phyloP scores from a whole-genome alignment of 768 basidiomycete genomes.

The Leccinellum rugosiceps region DNA sequence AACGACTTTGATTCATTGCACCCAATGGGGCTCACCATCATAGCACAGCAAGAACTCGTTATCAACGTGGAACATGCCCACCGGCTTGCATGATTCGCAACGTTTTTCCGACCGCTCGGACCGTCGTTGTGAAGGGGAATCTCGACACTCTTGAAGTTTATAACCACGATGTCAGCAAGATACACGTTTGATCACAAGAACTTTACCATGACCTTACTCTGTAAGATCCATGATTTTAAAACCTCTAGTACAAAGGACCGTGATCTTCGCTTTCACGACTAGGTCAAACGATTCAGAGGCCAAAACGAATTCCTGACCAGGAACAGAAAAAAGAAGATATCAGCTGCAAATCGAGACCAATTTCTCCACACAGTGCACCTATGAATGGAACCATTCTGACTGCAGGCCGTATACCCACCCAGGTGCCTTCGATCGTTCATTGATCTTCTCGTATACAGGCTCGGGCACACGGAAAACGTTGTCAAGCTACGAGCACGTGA shows the following conservation, averaged over 20 bases:
- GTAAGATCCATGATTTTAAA: conserved; percentile 97
- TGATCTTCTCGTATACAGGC: conserved; percentile 88
- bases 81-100: conserved; percentile 75
- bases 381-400: conserved; percentile 93
- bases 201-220: conserved; percentile 65
- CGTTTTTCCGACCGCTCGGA: conserved; percentile 68
- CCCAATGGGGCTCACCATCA: conserved; percentile 53
- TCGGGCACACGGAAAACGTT: conserved; percentile 98
- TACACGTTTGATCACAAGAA: neutral
- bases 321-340: neutral
- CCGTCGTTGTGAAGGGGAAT: conserved; percentile 82
- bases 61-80: conserved; percentile 89
- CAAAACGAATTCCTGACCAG: conserved; percentile 77
- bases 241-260: conserved; percentile 88
- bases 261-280: conserved; percentile 87
- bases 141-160: conserved; percentile 81
- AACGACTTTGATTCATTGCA: neutral
- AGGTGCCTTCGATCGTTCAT: conserved; percentile 68
- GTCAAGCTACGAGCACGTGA: conserved; percentile 49
- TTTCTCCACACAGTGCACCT: conserved; percentile 40
- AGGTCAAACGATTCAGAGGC: conserved; percentile 89
- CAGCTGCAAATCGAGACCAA: neutral
- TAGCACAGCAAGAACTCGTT: conserved; percentile 90
- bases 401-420: conserved; percentile 74
- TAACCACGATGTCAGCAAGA: neutral